Evolutionary conservation across 306 rosid genomes (phyloP).

Genomic region (Erythrophleum fordii): DNA sequence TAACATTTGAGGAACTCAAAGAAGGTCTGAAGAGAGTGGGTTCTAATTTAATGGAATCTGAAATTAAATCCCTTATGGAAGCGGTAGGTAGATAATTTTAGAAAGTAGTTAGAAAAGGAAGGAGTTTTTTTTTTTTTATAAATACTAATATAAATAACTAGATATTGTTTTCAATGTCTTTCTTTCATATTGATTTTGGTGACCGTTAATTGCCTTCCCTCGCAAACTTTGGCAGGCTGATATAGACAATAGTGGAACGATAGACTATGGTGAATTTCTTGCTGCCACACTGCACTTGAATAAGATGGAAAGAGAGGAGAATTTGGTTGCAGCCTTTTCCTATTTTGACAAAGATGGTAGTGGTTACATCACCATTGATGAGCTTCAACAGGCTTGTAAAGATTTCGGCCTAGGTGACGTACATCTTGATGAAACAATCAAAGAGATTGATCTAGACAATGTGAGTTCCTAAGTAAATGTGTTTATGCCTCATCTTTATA

Average conservation of each 20-base stretch:
- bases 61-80: constrained; percentile 84
- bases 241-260: constrained; percentile 85
- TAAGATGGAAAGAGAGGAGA: constrained; percentile 93
- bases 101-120: constrained; percentile 20
- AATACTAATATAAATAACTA: constrained; percentile 9
- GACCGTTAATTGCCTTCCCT: neutral
- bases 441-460: constrained; percentile 79
- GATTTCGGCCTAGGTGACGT: constrained; percentile 84
- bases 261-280: constrained; percentile 89
- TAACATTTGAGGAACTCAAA: constrained; percentile 90
- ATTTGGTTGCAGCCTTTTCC: constrained; percentile 80
- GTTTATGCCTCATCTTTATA: neutral
- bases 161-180: neutral
- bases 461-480: constrained; percentile 50
- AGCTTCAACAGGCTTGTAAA: constrained; percentile 81
- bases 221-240: constrained; percentile 70
- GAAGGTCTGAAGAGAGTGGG: constrained; percentile 78
- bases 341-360: constrained; percentile 89
- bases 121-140: neutral
- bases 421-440: constrained; percentile 75
- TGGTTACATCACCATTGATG: constrained; percentile 89
- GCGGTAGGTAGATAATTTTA: constrained; percentile 65
- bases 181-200: constrained; percentile 15
- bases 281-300: constrained; percentile 92
- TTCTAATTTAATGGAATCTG: constrained; percentile 83